Evolutionary conservation across 208 protist genomes (phyloP), one percentile per base, ranked within the genome.

Genomic region (Crithidia fasciculata): DNA sequence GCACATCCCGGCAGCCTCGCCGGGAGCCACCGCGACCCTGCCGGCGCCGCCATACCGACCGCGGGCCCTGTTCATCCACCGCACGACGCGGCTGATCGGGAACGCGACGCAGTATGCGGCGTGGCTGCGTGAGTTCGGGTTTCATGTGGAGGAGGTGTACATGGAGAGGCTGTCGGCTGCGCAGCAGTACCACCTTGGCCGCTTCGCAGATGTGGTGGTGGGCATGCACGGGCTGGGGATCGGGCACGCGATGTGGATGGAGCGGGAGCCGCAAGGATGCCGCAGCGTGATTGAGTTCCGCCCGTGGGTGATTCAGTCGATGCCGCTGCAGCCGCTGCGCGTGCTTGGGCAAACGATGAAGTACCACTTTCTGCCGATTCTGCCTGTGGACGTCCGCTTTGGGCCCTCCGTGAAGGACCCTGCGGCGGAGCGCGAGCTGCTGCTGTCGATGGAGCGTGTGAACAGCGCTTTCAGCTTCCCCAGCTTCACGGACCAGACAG

Each of bases 171-270:
- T 86, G 63, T 41, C 74, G 5, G 73, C 78, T 18, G 78, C 77
- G 37, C 80, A 86, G 50, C 83, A 85, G 76, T 84, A 79, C 68
- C 73, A 86, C 59, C 64, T 88, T 3, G 72, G 68, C 7, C 82
- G 82, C 12, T 81, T 82, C 62, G 83, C 86, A 18, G 83, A 88
- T 62, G 71, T 88, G n/a, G 72, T 91, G 57, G 81, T 91, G 13
- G 86, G 78, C 57, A 84, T 85, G 75, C 86, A 91, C 72, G 86
- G 82, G 9, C 75, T 80, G 52, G 82, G 75, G n/a, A 65, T 91
- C 37, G 78, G 76, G 13, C 81, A 86, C 67, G 86, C 79, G 3
- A 57, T 84, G 49, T 88, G 83, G 80, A 88, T 91, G 86, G 80
- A 84, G 64, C 77, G 74, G 50, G 71, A 76, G 43, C 76, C 67